phyloP scores from a whole-genome alignment of 176 grass and related monocot species.

The Thalia dealbata region DNA sequence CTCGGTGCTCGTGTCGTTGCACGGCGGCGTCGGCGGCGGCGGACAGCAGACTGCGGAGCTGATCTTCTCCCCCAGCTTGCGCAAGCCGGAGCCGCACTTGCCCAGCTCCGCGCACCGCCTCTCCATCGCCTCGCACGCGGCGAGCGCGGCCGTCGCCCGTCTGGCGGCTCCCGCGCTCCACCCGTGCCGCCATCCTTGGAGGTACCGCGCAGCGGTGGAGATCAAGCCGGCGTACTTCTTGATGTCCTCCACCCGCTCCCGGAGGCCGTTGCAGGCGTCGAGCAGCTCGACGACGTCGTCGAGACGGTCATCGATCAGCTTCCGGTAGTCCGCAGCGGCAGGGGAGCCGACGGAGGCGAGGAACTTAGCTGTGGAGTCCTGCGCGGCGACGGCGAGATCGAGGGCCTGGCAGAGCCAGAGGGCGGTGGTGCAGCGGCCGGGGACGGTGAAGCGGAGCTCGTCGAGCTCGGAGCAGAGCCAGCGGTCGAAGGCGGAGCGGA shows the following conservation, averaged over 20 bases:
- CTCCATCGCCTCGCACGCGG: constrained; percentile 56
- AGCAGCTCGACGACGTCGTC: constrained; percentile 60
- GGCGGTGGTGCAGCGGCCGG: constrained; percentile 30
- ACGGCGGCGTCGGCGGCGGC: constrained; percentile 1
- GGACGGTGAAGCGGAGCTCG: constrained; percentile 38
- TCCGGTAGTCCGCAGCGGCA: constrained; percentile 17
- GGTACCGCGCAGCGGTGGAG: constrained; percentile 46
- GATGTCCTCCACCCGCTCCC: constrained; percentile 31
- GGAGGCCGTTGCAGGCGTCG: constrained; percentile 52
- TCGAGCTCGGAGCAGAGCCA: constrained; percentile 73
- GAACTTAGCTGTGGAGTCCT: constrained; percentile 27
- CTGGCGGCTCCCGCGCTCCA: constrained; percentile 4
- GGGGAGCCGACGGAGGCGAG: not conserved
- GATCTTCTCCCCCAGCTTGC: constrained; percentile 54
- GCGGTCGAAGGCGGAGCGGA: constrained; percentile 57
- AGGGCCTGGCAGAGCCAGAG: constrained; percentile 53
- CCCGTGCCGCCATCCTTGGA: constrained; percentile 18
- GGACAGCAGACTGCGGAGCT: not conserved
- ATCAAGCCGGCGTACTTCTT: constrained; percentile 30
- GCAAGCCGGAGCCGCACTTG: constrained; percentile 60
- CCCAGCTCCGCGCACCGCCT: constrained; percentile 48
- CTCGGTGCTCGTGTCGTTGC: constrained; percentile 5
- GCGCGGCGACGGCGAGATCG: constrained; percentile 32
- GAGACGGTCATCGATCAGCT: constrained; percentile 34
- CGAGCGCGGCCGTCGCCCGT: constrained; percentile 26